Evolutionary conservation across 345 rosid species (phyloP).

Genomic region (Eucalyptus curtisii): DNA sequence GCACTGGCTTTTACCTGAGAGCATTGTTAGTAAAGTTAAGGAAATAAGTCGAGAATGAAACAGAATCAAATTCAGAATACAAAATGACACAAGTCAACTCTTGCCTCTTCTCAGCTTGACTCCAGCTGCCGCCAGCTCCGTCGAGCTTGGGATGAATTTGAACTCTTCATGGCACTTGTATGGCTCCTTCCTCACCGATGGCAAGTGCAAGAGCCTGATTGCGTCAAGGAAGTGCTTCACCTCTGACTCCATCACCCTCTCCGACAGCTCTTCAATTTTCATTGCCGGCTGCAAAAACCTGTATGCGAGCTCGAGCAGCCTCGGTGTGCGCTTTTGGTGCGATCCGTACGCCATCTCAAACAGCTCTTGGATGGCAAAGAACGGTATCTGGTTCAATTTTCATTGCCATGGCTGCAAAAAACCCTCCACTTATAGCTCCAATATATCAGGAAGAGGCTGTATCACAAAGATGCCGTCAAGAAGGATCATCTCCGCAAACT

Average conservation of each 20-base stretch:
- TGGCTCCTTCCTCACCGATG: neutral
- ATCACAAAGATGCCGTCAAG: neutral
- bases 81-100: neutral
- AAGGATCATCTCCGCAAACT: constrained; percentile 3
- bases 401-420: too few relatives aligned
- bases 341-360: neutral
- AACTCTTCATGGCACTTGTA: neutral
- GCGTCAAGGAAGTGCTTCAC: neutral
- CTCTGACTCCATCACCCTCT: neutral
- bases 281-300: neutral
- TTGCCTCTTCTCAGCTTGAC: neutral
- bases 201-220: neutral
- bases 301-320: neutral
- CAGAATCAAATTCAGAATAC: neutral
- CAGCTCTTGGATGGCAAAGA: constrained; percentile 4
- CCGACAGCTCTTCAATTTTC: neutral
- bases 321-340: neutral
- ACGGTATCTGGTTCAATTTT: constrained; percentile 18
- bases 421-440: neutral
- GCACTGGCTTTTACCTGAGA: neutral
- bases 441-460: neutral
- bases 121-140: neutral
- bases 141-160: neutral
- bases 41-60: neutral
- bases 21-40: neutral